Evolutionary conservation across 768 basidiomycete species (phyloP), one percentile per base, ranked within the genome.

Genomic region (Boletus fagicola): DNA sequence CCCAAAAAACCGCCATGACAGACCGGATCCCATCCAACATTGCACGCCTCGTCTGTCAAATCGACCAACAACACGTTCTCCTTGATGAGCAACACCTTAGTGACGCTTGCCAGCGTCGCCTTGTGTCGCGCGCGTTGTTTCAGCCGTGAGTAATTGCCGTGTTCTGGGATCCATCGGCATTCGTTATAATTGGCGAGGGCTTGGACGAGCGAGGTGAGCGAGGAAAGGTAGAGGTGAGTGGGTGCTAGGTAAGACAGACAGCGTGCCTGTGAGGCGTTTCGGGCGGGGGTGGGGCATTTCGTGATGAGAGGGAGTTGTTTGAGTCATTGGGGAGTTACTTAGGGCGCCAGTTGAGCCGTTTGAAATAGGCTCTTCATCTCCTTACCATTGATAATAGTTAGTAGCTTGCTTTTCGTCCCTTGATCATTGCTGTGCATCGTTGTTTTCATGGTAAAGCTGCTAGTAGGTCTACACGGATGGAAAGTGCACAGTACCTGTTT

Each of bases 81-180:
- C 60, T 79, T 81, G 52, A 85, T 72, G 0, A 82, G 70, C 26
- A 82, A 62, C 1, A 77, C 82, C 72, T 84, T 85, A 44, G 79
- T 82, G 18, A 85, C 78, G 5, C 75, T 69, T 63, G 84, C 83
- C 49, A 81, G 68, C 49, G 77, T 71, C 60, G 80, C 79, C 66
- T 83, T 84, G 56, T 84, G 81, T 35, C 83, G 75, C 57, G 82
- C 84, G 6, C 80, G 77, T 54, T 82, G 80, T 59, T 82, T 80
- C 46, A 86, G 67, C 1, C 81, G 74, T 51, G 79, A 78, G 59
- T 83, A 85, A 54, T 84, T 81, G 47, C 80, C 68, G 51, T 72
- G 73, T 35, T 83, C 82, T 28, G 80, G 73, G 38, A 77, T 78
- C 80, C 81, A 83, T 10, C 81, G 76, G 54, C 81, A 83, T 53